Evolutionary conservation across 2,329 filamentous ascomycete species (phyloP), one percentile per base, ranked within the genome.

Genomic region (Metarhizium brunneum): DNA sequence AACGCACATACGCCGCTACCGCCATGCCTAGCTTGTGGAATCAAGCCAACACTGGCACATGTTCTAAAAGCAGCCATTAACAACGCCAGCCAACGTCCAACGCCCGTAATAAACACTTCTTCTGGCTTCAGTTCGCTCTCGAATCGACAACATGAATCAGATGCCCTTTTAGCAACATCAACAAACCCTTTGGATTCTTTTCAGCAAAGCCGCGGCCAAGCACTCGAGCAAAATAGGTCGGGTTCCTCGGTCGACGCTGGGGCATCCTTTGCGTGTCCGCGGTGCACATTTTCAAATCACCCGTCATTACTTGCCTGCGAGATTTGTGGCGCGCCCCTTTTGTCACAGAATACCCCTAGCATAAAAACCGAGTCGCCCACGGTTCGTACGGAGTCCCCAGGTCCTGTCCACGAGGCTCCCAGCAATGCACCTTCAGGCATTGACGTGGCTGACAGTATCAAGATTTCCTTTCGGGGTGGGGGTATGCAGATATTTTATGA

Each of bases 231-330:
- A 11, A 30, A n/a, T 30, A 29, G 13, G 25, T 6, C 45, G 16
- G 18, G 54, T 54, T 52, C 51, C 3, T 25, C 54, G 10, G 45
- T 56, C 40, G 59, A 60, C 40, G n/a, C 62, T 29, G 36, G 56
- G 16, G 69, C 75, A 2, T 74, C 74, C 1, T 81, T 85, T 58
- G 75, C 82, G 54, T 99, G 94, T 65, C 89, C 90, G 7, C 80
- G 94, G 58, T 99, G 94, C 67, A 99, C 94, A 1, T 97, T 97
- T 65, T 79, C 87, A 43, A 99, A 99, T 63, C 90, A 97, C 66
- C 90, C 91, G 1, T 96, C 90, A 3, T 73, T 99, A 13, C 73
- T 84, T 13, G 83, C 85, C 5, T 99, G 94, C 65, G 94, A 99
- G 71, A 91, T 99, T 53, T 99, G 94, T 65, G 90, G 90, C 13